Evolutionary conservation across 2,329 filamentous ascomycete genomes (phyloP), one percentile per base, ranked within the genome.

Genomic region (Cytospora paraplurivora): DNA sequence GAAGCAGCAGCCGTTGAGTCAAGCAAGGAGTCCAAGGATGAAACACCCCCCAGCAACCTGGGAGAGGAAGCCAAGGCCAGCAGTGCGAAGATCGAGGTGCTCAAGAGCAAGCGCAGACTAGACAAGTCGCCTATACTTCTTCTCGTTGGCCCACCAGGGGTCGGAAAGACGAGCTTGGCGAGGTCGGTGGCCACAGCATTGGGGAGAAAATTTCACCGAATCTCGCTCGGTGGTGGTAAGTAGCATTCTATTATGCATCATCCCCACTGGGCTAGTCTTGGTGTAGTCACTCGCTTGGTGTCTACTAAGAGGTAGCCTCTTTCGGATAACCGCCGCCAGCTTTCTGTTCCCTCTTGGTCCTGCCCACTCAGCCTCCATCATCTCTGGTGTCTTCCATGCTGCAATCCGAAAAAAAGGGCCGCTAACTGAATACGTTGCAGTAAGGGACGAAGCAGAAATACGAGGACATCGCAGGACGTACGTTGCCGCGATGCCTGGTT

Each of bases 121-220:
- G 95, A 99, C 79, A 97, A 95, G 78, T 97, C 95, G 1, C 95
- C 95, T 1, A 99, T 99, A 68, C 83, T 99, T 68, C 86, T 99
- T 11, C 85, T 99, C 10, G 91, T 96, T 47, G 95, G 95, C 0
- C 95, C 95, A 13, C 95, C 95, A 1, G 95, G 95, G 55, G 93
- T 94, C 3, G 95, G 95, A 68, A 99, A 99, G 82, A 99, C 95
- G 0, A 97, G 92, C 70, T 82, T 99, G 53, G 95, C 95, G 35
- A 92, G 93, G 70, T 98, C 94, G 1, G 89, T 99, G 32, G 95
- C 95, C 1, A 91, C 91, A 17, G 93, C 95, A 1, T 83, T 99
- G 12, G 94, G 94, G 17, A 88, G 95, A 67, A 96, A 97, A 75
- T 99, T 99, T 76, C 94, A 99, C 76, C 88, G 95, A 53, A 97